Evolutionary conservation across 2,329 filamentous ascomycete species (phyloP).

Genomic region (Nemania bipapillata): DNA sequence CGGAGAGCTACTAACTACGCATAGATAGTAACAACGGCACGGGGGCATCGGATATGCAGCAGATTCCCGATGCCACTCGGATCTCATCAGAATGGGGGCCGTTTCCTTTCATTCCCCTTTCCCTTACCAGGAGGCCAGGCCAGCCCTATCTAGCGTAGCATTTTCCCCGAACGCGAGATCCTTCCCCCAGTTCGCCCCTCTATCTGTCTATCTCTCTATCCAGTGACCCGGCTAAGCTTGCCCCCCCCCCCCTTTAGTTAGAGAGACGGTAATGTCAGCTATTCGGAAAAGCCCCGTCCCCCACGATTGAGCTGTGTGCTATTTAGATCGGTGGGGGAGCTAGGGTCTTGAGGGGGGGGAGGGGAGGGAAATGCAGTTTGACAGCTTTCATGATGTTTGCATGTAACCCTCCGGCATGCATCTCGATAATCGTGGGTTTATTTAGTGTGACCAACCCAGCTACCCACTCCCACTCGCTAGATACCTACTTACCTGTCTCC

Average conservation of each 20-base stretch:
- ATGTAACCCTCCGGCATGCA: constrained; percentile 31
- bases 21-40: background rate
- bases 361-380: constrained; percentile 26
- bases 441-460: constrained; percentile 18
- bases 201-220: too few species aligned
- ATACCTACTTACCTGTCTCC: too few species aligned
- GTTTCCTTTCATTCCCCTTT: too few species aligned
- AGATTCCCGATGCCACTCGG: background rate
- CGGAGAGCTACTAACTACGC: too few species aligned
- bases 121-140: too few species aligned
- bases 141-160: background rate
- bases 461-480: too few species aligned
- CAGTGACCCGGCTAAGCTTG: background rate
- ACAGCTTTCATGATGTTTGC: constrained; percentile 25
- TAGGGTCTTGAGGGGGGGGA: constrained; percentile 3
- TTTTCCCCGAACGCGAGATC: background rate
- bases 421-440: constrained; percentile 28
- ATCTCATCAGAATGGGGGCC: background rate
- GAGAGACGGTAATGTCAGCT: too few species aligned
- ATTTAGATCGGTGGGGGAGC: background rate
- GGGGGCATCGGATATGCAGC: background rate
- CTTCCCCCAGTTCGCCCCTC: too few species aligned
- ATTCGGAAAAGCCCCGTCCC: too few species aligned
- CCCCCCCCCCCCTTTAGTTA: constrained; percentile 3
- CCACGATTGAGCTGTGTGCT: constrained; percentile 13